These are phyloP conservation scores for Litchi chinensis DNA, from an alignment of 345 rosid genomes.

Conservation along the genomic window DNA sequence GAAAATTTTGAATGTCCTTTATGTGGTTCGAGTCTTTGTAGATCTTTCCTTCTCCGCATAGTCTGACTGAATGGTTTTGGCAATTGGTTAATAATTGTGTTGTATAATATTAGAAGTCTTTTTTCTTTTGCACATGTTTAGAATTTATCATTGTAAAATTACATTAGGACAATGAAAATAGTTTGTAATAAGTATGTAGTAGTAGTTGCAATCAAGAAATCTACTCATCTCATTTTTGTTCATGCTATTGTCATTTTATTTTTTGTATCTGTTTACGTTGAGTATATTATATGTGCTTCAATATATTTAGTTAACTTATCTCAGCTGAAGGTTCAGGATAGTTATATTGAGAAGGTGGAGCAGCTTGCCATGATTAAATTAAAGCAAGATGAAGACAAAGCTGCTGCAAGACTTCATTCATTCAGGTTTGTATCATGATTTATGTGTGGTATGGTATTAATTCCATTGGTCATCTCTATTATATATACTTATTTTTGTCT, in stretches of 20 bases:
- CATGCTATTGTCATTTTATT: not conserved
- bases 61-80: not conserved
- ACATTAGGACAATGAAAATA: not conserved
- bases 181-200: not conserved
- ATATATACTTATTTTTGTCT: constrained; percentile 16
- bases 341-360: constrained; percentile 56
- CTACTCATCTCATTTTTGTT: not conserved
- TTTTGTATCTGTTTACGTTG: not conserved
- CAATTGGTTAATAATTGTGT: not conserved
- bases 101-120: not conserved
- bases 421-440: constrained; percentile 51
- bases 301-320: constrained; percentile 10
- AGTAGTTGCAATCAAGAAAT: not conserved
- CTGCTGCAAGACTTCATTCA: constrained; percentile 61
- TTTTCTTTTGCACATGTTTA: not conserved
- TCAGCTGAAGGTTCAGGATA: constrained; percentile 40
- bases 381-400: constrained; percentile 83
- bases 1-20: not conserved
- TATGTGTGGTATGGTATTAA: not conserved
- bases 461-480: not conserved
- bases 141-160: not conserved
- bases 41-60: no score
- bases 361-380: constrained; percentile 65
- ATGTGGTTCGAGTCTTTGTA: not conserved
- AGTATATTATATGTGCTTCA: not conserved